These are phyloP conservation scores for Pythium graminicola DNA, from an alignment of 352 stramenopile genomes.

Conservation along the genomic window DNA sequence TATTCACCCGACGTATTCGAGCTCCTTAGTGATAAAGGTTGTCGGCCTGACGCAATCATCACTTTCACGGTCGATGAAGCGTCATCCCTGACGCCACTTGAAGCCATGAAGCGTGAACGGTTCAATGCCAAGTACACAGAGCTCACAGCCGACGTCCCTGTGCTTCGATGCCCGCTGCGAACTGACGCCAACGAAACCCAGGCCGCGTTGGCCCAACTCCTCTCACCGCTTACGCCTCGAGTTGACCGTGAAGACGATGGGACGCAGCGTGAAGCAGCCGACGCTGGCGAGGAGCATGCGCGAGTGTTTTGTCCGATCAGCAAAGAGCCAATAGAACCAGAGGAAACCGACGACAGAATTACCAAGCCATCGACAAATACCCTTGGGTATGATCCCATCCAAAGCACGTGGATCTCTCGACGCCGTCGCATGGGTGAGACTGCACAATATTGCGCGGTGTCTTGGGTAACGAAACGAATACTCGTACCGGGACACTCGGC, in stretches of 20 bases:
- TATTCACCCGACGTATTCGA: too few species aligned
- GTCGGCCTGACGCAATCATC: slow-evolving; percentile 48
- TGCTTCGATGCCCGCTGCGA: background rate
- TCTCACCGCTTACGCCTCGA: slow-evolving; percentile 28
- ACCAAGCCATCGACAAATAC: background rate
- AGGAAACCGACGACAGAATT: background rate
- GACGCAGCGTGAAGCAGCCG: slow-evolving; percentile 20
- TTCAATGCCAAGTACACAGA: background rate
- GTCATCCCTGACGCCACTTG: slow-evolving; percentile 1
- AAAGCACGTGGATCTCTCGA: slow-evolving; percentile 1
- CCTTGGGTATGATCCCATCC: slow-evolving; percentile 3
- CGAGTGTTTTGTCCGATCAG: slow-evolving; percentile 15
- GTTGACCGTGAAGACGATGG: slow-evolving; percentile 42
- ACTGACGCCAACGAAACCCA: slow-evolving; percentile 1
- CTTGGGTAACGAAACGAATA: slow-evolving; percentile 33
- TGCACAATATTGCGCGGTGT: slow-evolving; percentile 53
- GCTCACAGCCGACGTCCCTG: background rate
- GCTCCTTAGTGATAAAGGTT: too few species aligned
- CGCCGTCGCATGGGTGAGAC: slow-evolving; percentile 36
- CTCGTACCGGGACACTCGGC: slow-evolving; percentile 38
- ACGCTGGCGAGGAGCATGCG: slow-evolving; percentile 17
- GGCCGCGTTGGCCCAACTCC: slow-evolving; percentile 3
- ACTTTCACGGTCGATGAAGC: slow-evolving; percentile 24
- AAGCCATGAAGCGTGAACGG: slow-evolving; percentile 11
- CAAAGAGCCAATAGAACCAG: background rate